Conservation (phyloP, 306 rosid genomes). For the Abrus precatorius region DNA sequence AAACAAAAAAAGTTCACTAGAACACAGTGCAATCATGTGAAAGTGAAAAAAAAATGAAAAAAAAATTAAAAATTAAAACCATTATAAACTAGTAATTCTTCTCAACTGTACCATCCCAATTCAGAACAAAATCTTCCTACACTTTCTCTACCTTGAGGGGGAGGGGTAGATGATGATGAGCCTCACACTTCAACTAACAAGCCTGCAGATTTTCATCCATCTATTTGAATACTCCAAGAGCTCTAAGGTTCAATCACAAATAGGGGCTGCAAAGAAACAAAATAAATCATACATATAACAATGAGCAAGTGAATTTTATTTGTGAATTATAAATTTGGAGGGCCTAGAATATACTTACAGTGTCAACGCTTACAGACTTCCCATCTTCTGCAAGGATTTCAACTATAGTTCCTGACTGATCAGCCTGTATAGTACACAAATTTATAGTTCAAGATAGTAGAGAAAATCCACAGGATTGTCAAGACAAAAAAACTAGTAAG, state of each 20-base stretch:
- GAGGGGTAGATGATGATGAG: slow-evolving; percentile 23
- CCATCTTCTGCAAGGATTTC: slow-evolving; percentile 68
- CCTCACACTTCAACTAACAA: slow-evolving; percentile 51
- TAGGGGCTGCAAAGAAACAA: slow-evolving; percentile 66
- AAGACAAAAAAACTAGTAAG: slow-evolving; percentile 18
- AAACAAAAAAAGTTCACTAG: slow-evolving; percentile 27
- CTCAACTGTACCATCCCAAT: slow-evolving; percentile 53
- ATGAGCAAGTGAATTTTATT: slow-evolving; percentile 12
- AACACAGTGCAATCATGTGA: slow-evolving; percentile 39
- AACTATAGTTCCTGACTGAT: slow-evolving; percentile 76
- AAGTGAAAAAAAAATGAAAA: neutral
- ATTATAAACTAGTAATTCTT: slow-evolving; percentile 49
- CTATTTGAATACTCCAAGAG: slow-evolving; percentile 38
- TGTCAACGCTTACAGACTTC: slow-evolving; percentile 70
- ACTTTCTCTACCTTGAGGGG: slow-evolving; percentile 33
- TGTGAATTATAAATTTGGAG: slow-evolving; percentile 5
- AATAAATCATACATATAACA: slow-evolving; percentile 31
- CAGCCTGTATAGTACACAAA: slow-evolving; percentile 66
- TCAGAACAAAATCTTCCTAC: slow-evolving; percentile 58
- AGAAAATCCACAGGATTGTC: slow-evolving; percentile 10
- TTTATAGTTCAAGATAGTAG: slow-evolving; percentile 36
- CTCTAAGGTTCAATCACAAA: slow-evolving; percentile 77
- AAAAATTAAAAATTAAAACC: slow-evolving; percentile 19
- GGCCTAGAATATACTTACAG: slow-evolving; percentile 55
- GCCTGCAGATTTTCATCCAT: slow-evolving; percentile 43